phyloP scores from a whole-genome alignment of 73 alveolate genomes.

The Blepharisma japonicum region DNA sequence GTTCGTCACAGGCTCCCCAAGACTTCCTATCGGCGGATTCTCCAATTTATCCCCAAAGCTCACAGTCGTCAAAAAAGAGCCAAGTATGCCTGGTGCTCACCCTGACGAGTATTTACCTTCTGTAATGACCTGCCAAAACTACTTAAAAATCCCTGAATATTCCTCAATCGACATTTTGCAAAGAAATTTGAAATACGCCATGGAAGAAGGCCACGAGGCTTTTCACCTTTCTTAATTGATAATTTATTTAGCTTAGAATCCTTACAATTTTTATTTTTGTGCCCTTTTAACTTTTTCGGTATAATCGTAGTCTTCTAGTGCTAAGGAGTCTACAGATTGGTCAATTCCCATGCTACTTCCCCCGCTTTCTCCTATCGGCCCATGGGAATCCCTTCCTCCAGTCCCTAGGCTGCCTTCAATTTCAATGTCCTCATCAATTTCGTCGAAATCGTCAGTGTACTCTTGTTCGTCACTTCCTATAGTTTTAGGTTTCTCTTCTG shows the following conservation, averaged over 20 bases:
- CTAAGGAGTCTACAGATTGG: not conserved
- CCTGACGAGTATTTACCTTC: constrained; percentile 69
- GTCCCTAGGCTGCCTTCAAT: not conserved
- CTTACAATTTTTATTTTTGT: not conserved
- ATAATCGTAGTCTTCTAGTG: constrained; percentile 10
- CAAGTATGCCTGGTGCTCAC: constrained; percentile 23
- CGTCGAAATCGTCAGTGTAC: constrained; percentile 13
- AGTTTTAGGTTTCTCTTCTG: not conserved
- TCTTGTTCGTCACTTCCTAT: not conserved
- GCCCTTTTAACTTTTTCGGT: not conserved
- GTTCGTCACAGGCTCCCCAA: constrained; percentile 85
- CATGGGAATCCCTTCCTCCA: not conserved
- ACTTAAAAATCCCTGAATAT: constrained; percentile 90
- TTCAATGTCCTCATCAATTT: constrained; percentile 26
- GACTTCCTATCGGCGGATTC: constrained; percentile 95
- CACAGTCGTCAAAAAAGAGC: constrained; percentile 84
- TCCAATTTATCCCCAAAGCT: constrained; percentile 83
- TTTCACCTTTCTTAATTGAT: constrained; percentile 36
- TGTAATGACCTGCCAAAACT: constrained; percentile 83
- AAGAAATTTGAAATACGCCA: constrained; percentile 64
- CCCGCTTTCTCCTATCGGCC: not conserved
- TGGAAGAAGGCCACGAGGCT: constrained; percentile 76
- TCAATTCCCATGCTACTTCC: constrained; percentile 13
- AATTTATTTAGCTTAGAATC: not conserved
- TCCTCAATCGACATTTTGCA: constrained; percentile 49